Evolutionary conservation across 208 protist genomes (phyloP).

Genomic region (Phytomonas sp.): DNA sequence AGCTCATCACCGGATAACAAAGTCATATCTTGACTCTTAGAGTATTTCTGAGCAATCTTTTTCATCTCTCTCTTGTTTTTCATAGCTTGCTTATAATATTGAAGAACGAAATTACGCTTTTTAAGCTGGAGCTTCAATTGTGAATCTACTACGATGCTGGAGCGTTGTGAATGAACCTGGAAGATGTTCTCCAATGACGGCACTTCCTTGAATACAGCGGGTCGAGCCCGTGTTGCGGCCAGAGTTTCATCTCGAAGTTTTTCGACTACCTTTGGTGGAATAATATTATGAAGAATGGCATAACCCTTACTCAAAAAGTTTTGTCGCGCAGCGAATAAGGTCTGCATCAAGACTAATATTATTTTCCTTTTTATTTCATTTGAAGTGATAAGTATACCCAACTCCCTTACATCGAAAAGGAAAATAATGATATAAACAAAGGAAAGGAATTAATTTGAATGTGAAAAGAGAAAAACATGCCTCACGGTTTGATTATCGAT

Average conservation of each 20-base stretch:
- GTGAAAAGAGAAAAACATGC: not conserved
- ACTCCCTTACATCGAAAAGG: not conserved
- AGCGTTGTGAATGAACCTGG: constrained; percentile 28
- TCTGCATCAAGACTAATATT: constrained; percentile 14
- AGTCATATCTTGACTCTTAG: constrained; percentile 42
- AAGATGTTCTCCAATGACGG: constrained; percentile 61
- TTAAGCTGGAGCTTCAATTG: constrained; percentile 37
- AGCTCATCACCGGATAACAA: constrained; percentile 60
- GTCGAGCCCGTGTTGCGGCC: constrained; percentile 36
- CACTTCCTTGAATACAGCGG: constrained; percentile 47
- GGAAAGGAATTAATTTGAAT: constrained; percentile 7
- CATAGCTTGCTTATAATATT: constrained; percentile 31
- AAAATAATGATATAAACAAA: constrained; percentile 1
- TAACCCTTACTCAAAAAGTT: constrained; percentile 73
- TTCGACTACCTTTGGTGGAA: constrained; percentile 23
- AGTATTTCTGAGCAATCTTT: constrained; percentile 23
- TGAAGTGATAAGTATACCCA: not conserved
- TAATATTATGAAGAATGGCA: constrained; percentile 49
- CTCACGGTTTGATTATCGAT: too few species aligned
- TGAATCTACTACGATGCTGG: constrained; percentile 42
- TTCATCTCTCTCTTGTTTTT: constrained; percentile 25
- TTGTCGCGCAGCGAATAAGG: constrained; percentile 53
- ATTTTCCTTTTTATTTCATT: constrained; percentile 1
- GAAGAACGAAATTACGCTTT: constrained; percentile 48
- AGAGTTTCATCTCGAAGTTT: constrained; percentile 32